Base-by-base conservation (phyloP, 495 filamentous ascomycete species). In the Penicillium turbatum region DNA sequence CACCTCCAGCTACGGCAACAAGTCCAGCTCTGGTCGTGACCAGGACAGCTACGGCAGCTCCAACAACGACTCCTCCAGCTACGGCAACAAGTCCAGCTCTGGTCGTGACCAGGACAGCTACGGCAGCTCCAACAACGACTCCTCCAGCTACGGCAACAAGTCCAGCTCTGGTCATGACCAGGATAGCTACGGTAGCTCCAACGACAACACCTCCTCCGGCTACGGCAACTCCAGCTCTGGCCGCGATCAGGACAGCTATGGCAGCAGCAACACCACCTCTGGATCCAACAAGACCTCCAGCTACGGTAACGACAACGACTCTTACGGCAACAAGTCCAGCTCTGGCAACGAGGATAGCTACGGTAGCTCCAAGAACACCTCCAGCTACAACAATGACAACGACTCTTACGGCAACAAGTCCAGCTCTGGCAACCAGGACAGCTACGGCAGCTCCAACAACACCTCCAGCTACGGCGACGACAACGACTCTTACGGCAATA, bases 221-320 rank as follows among this genome's bases (percentile, higher is more conserved):
- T 50, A 49, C 10, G 47, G 47, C 47, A 38, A 48, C 3, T 21
- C 30, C 1, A 47, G 30, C 44, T 47, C 32, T 35, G 44, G 31
- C 19, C 24, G 24, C 3, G 26, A 45, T 9, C 3, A 42, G 15
- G 37, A 21, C 6, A 48, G 46, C 34, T 48, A 39, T 5, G 30
- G 43, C 6, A 34, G 45, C 32, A 27, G 27, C 19, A 27, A 48
- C 2, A 15, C 27, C 8, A 30, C 5, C 27, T 30, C 27, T 30
- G 27, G 27, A 7, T 34, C 31, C 35, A 39, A 21, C 30, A 9
- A 27, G 12, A 16, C 5, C 12, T 17, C n/a, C 8, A 40, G 27
- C 32, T 26, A 36, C 17, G 17, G 45, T 29, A 24, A 16, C 21
- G 19, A 29, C 31, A 35, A 48, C 32, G n/a, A 27, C 32, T 27